Evolutionary conservation across 2,329 filamentous ascomycete species (phyloP).

Genomic region (Albifimbria verrucaria): DNA sequence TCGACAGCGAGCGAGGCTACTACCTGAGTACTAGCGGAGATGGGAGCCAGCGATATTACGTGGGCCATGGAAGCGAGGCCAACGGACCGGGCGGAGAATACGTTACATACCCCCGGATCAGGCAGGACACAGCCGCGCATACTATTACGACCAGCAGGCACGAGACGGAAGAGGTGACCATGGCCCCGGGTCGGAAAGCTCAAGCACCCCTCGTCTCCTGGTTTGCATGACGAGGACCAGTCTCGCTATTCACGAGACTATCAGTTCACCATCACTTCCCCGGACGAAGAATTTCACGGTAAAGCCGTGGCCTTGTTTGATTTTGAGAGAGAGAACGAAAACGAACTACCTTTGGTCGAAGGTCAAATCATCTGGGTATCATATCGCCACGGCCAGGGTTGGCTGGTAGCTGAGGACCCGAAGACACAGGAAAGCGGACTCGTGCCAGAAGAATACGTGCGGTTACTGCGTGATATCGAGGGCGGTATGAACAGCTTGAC

Average conservation of each 20-base stretch:
- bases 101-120: slow-evolving; percentile 73
- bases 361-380: slow-evolving; percentile 96
- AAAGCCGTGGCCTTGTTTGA: slow-evolving; percentile 95
- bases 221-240: slow-evolving; percentile 60
- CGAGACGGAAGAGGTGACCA: slow-evolving; percentile 48
- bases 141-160: slow-evolving; percentile 39
- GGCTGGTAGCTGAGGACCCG: slow-evolving; percentile 94
- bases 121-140: slow-evolving; percentile 52
- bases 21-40: slow-evolving; percentile 66
- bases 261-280: slow-evolving; percentile 90
- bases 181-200: slow-evolving; percentile 53
- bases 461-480: slow-evolving; percentile 87
- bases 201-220: slow-evolving; percentile 59
- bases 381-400: slow-evolving; percentile 93
- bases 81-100: slow-evolving; percentile 77
- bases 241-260: slow-evolving; percentile 87
- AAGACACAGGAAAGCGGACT: slow-evolving; percentile 91
- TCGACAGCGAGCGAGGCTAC: slow-evolving; percentile 61
- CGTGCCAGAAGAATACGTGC: slow-evolving; percentile 94
- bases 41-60: slow-evolving; percentile 71
- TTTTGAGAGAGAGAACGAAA: slow-evolving; percentile 93
- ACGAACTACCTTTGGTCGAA: slow-evolving; percentile 87
- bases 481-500: slow-evolving; percentile 76
- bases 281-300: slow-evolving; percentile 96
- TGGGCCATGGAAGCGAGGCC: slow-evolving; percentile 64